Evolutionary conservation across 2,329 filamentous ascomycete genomes (phyloP).

Genomic region (Fusarium acutatum): DNA sequence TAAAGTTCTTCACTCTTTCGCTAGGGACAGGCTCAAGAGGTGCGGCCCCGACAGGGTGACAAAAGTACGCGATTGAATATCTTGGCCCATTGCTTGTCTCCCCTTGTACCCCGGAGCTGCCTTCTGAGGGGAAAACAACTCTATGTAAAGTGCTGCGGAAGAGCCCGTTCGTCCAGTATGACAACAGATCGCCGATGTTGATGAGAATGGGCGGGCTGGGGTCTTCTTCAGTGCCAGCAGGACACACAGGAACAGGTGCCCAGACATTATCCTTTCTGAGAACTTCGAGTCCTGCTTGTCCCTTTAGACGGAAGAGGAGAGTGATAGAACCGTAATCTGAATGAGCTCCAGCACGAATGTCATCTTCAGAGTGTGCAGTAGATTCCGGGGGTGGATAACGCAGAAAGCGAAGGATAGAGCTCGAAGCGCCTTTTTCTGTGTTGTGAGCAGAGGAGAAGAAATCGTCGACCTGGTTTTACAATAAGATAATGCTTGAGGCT

Average conservation of each 20-base stretch:
- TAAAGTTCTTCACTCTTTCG: slow-evolving; percentile 58
- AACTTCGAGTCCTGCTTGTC: slow-evolving; percentile 89
- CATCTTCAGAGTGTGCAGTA: slow-evolving; percentile 57
- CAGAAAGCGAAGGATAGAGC: slow-evolving; percentile 74
- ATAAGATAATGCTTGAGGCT: not conserved
- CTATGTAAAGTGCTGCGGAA: slow-evolving; percentile 89
- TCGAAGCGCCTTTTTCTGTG: slow-evolving; percentile 55
- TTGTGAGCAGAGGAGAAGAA: slow-evolving; percentile 66
- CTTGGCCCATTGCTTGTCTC: slow-evolving; percentile 61
- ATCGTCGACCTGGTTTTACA: slow-evolving; percentile 50
- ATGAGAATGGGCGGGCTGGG: slow-evolving; percentile 79
- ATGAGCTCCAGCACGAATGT: slow-evolving; percentile 90
- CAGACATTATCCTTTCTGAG: slow-evolving; percentile 64
- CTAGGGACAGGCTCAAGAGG: slow-evolving; percentile 68
- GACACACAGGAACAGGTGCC: slow-evolving; percentile 74
- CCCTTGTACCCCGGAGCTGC: slow-evolving; percentile 44
- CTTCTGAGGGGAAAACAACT: slow-evolving; percentile 72
- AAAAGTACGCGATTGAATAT: slow-evolving; percentile 75
- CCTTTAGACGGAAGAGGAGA: slow-evolving; percentile 84
- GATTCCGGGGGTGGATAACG: slow-evolving; percentile 69
- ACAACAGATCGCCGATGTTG: slow-evolving; percentile 75
- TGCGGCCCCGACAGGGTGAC: slow-evolving; percentile 66
- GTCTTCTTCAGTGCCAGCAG: slow-evolving; percentile 66
- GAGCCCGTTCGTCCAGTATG: slow-evolving; percentile 90
- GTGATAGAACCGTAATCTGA: slow-evolving; percentile 82